Evolutionary conservation across 176 grass and related monocot genomes (phyloP).

Genomic region (Phoenix dactylifera): DNA sequence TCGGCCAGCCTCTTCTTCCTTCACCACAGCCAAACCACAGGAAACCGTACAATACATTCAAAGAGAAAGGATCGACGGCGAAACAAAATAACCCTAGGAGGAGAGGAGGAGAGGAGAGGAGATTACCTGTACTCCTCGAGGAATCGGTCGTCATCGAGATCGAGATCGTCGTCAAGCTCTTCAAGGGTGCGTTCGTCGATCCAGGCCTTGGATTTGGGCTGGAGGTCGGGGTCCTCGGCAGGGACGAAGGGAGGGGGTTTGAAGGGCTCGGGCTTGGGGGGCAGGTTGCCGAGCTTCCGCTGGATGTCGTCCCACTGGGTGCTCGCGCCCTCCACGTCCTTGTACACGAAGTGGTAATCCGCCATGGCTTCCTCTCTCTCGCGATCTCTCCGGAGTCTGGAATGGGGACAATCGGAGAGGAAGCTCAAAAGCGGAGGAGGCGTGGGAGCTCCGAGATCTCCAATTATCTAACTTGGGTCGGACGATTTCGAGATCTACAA

Average conservation of each 20-base stretch:
- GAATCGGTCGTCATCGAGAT: conserved; percentile 88
- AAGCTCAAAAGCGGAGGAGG: too few relatives aligned
- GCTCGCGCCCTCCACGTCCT: conserved; percentile 80
- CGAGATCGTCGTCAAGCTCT: conserved; percentile 70
- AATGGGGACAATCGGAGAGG: too few relatives aligned
- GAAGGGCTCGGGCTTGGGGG: conserved; percentile 71
- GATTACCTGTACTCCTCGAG: conserved; percentile 83
- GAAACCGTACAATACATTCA: background rate
- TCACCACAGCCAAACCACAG: background rate
- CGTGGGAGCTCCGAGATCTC: too few relatives aligned
- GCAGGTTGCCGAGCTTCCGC: conserved; percentile 79
- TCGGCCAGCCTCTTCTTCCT: conserved; percentile 90
- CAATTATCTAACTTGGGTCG: too few relatives aligned
- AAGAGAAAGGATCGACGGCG: background rate
- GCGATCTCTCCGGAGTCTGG: background rate
- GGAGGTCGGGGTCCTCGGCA: conserved; percentile 51
- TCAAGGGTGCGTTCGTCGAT: conserved; percentile 58
- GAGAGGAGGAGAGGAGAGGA: too few relatives aligned
- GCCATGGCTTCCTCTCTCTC: conserved; percentile 41
- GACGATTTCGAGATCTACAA: too few relatives aligned
- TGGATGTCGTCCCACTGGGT: conserved; percentile 98
- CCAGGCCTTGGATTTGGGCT: conserved; percentile 70
- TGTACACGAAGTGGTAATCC: conserved; percentile 97
- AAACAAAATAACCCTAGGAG: background rate
- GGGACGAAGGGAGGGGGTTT: conserved; percentile 72